Evolutionary conservation across 306 rosid genomes (phyloP), one percentile per base, ranked within the genome.

Genomic region (Astragalus glycyphyllos): DNA sequence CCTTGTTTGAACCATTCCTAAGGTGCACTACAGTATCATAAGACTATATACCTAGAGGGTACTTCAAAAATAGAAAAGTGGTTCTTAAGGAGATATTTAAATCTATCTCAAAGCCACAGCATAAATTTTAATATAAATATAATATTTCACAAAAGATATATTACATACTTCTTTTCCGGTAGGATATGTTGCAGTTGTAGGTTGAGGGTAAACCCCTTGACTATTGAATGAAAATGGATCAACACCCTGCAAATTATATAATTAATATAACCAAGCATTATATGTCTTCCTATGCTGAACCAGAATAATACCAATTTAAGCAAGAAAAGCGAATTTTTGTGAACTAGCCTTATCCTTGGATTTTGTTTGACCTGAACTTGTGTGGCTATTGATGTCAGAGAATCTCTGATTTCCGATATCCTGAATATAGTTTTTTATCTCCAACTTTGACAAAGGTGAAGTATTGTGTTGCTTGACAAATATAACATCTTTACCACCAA

Each of bases 401-500:
- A 92, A 92, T 80, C 98, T 84, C 78, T 83, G 96, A 45, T 84
- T 87, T 58, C 90, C 94, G 62, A 89, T 78, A 48, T 92, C 90
- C 72, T 87, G 87, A 76, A 76, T 81, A 71, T 92, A 92, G 68
- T 80, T 92, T 65, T 92, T 92, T 14, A 92, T 82, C 86, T 92
- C 96, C 81, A 62, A 77, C 61, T 82, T 89, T 55, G 96, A 83
- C 69, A 92, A 72, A 29, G 94, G 84, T 37, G 98, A 92, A 61
- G 87, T 72, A 49, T 80, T 82, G 82, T 87, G 96, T 74, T 92
- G 98, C 82, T 87, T 92, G 35, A 89, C 87, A 59, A 82, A 92
- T 68, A 92, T 87, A 58, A 89, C 87, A 83, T 92, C 98, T 80
- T 92, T 87, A 53, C 98, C 96, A 17, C 98, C 96, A 72, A 92